Conservation (phyloP, 2,329 filamentous ascomycete genomes). For the Alternaria alternata region DNA sequence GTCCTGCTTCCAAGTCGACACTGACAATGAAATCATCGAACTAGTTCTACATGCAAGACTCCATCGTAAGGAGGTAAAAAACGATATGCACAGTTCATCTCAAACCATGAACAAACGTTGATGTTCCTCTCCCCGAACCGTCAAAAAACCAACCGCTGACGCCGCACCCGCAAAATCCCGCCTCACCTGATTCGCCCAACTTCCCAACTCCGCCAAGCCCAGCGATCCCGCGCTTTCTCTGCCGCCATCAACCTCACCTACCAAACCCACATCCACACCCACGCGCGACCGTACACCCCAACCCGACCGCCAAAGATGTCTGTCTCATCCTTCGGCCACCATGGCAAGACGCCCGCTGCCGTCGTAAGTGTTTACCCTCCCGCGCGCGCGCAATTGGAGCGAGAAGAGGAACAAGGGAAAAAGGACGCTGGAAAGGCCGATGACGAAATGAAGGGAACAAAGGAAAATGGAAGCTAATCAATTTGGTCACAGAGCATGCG, state of each 20-base stretch:
- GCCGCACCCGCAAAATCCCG: constrained; percentile 33
- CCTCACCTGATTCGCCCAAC: constrained; percentile 24
- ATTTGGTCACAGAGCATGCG: constrained; percentile 37
- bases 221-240: constrained; percentile 6
- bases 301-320: constrained; percentile 27
- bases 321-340: constrained; percentile 24
- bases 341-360: constrained; percentile 41
- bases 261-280: constrained; percentile 13
- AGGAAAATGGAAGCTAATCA: constrained; percentile 24
- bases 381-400: neutral
- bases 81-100: too few species aligned
- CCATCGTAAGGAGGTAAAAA: neutral
- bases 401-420: neutral
- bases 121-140: neutral
- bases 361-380: constrained; percentile 29
- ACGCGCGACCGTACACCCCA: constrained; percentile 19
- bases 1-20: too few species aligned
- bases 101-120: neutral
- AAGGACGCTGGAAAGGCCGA: neutral
- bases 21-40: too few species aligned
- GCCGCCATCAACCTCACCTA: constrained; percentile 18
- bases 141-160: too few species aligned
- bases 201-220: constrained; percentile 17
- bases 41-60: rapidly evolving
- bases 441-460: constrained; percentile 1